A percentile compares a stretch with the other conserved stretches of the same genome.
Conservation (phyloP, 2,329 filamentous ascomycete genomes). For the Colletotrichum plurivorum region DNA sequence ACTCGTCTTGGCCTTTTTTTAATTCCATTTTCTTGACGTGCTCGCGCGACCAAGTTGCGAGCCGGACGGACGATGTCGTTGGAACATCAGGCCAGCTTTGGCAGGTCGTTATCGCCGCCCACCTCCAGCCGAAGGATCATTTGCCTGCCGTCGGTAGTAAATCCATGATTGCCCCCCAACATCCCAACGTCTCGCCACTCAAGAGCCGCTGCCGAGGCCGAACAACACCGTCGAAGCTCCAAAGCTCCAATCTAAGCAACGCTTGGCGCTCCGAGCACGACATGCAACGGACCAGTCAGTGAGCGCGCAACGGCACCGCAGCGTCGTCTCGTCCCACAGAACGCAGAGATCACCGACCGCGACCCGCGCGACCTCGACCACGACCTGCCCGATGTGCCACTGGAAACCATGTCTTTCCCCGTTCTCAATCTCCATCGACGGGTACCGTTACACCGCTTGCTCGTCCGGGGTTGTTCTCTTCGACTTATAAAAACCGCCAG, state of each 20-base stretch:
- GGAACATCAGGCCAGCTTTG: slow-evolving; percentile 30
- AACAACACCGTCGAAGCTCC: slow-evolving; percentile 14
- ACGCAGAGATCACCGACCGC: neutral
- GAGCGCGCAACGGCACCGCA: no score
- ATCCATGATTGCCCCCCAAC: neutral
- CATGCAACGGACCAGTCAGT: slow-evolving; percentile 2
- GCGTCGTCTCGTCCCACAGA: neutral
- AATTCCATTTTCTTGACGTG: neutral
- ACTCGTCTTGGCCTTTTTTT: slow-evolving; percentile 25
- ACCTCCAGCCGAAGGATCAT: slow-evolving; percentile 4
- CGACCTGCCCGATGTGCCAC: slow-evolving; percentile 24
- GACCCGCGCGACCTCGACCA: neutral
- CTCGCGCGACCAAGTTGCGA: neutral
- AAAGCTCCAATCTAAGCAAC: slow-evolving; percentile 21
- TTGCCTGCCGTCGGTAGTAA: neutral
- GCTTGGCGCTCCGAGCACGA: slow-evolving; percentile 24
- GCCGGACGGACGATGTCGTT: slow-evolving; percentile 5
- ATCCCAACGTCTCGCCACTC: slow-evolving; percentile 16
- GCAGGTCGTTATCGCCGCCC: slow-evolving; percentile 23
- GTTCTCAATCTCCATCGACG: no score
- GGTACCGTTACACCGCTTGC: neutral
- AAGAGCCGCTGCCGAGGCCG: slow-evolving; percentile 20
- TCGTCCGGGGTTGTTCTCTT: neutral
- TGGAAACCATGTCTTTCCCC: neutral
- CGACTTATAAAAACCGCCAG: slow-evolving; percentile 8